These are phyloP conservation scores for Collybia sordida DNA, from an alignment of 768 basidiomycete species.

Conservation along the genomic window DNA sequence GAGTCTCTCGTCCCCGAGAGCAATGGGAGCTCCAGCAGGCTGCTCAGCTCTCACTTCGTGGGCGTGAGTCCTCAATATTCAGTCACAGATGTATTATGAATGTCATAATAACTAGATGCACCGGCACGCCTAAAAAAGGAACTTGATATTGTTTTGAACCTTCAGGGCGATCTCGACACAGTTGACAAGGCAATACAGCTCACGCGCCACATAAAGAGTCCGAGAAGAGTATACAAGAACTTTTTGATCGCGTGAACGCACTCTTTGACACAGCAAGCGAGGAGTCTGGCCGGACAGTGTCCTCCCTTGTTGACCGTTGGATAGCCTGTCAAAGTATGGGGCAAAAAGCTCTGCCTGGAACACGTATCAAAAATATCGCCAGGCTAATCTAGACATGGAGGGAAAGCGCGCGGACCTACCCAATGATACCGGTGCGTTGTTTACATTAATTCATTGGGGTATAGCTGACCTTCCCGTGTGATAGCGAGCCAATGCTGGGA, in stretches of 20 bases:
- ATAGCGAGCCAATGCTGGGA: background rate
- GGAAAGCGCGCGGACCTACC: no score
- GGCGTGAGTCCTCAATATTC: slow-evolving; percentile 17
- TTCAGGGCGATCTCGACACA: slow-evolving; percentile 22
- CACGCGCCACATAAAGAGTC: background rate
- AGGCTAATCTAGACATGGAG: no score
- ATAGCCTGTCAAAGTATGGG: no score
- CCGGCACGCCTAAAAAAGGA: slow-evolving; percentile 28
- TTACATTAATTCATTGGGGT: no score
- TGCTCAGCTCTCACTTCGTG: slow-evolving; percentile 23
- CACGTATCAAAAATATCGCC: no score
- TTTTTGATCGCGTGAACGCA: no score
- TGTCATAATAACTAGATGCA: slow-evolving; percentile 19
- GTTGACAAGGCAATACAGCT: slow-evolving; percentile 22
- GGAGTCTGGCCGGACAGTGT: no score
- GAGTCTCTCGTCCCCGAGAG: slow-evolving; percentile 14
- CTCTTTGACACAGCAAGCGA: no score
- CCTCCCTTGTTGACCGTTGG: no score
- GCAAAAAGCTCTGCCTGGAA: no score
- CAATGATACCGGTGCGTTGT: no score
- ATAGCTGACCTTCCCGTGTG: no score
- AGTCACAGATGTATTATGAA: slow-evolving; percentile 1
- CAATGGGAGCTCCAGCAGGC: slow-evolving; percentile 32
- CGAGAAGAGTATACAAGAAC: background rate
- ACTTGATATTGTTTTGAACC: slow-evolving; percentile 25